Evolutionary conservation across 805 yeast species (phyloP), one percentile per base, ranked within the genome.

Genomic region (Starmerella khaoyaiensis): DNA sequence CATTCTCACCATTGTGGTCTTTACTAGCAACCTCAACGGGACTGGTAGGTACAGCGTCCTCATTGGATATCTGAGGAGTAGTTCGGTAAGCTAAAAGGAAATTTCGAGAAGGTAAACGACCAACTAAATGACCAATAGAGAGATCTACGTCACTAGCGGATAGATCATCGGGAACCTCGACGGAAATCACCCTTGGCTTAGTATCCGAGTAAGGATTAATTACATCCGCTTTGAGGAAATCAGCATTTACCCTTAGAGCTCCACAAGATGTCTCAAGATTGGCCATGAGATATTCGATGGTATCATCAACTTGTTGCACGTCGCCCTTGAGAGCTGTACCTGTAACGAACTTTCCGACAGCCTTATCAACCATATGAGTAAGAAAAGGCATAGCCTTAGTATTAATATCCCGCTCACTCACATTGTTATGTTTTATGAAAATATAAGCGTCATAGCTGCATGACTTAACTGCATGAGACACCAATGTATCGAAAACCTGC

Each of bases 391-490:
- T 47, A 56, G 17, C 52, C 54, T 25, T 43, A 49, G 0, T 49
- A 21, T 37, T 44, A 25, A 56, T 23, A 27, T 74, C 79, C 17
- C 62, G 56, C 28, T 64, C 54, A 5, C 54, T 51, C 37, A 74
- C 50, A 2, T 76, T 75, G 4, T 78, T 77, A 37, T 69, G 68
- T 42, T 67, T 61, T 2, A 74, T 64, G 21, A 76, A 54, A 3
- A 77, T 53, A 45, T 73, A 76, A 0, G 76, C 72, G 53, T 74
- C 70, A 8, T 76, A 67, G 2, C 62, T 44, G 48, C 83, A 76
- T 2, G 36, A 36, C 17, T 39, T 33, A 15, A 47, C 40, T 10
- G 47, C 42, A 20, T 34, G 41, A 21, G 30, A 23, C 4, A 45
- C 41, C 17, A 45, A 36, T 21, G 14, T 24, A n/a, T 31, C 36